A percentile compares a stretch with the other conserved stretches of the same genome.
These are phyloP conservation scores for Exophiala sp. DNA, from an alignment of 2,329 filamentous ascomycete species.

Conservation along the genomic window DNA sequence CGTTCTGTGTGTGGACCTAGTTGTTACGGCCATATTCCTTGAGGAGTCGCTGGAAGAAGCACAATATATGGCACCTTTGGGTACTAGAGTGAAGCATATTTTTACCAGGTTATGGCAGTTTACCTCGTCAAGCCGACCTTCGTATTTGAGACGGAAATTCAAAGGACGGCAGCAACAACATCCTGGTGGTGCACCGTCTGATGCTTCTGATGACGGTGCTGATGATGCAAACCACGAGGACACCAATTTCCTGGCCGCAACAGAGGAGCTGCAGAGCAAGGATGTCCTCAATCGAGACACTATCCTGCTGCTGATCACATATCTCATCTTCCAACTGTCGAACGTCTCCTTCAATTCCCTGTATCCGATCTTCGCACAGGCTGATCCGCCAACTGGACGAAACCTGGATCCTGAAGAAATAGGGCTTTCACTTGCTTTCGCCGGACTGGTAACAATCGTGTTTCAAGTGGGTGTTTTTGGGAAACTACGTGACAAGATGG, in stretches of 20 bases:
- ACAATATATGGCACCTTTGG: slow-evolving; percentile 58
- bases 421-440: slow-evolving; percentile 78
- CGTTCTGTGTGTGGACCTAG: slow-evolving; percentile 68
- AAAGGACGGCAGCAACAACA: slow-evolving; percentile 9
- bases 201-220: slow-evolving; percentile 25
- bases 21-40: slow-evolving; percentile 74
- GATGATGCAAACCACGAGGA: slow-evolving; percentile 42
- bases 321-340: slow-evolving; percentile 87
- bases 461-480: slow-evolving; percentile 89
- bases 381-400: slow-evolving; percentile 71
- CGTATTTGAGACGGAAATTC: slow-evolving; percentile 48
- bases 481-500: slow-evolving; percentile 70
- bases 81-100: slow-evolving; percentile 55
- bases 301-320: slow-evolving; percentile 74
- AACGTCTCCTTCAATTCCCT: slow-evolving; percentile 95
- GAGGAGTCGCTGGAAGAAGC: slow-evolving; percentile 78
- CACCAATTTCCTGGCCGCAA: slow-evolving; percentile 35
- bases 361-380: slow-evolving; percentile 87
- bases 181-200: slow-evolving; percentile 6
- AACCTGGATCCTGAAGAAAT: slow-evolving; percentile 73
- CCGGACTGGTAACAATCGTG: slow-evolving; percentile 77
- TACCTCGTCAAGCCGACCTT: slow-evolving; percentile 55
- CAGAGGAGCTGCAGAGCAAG: slow-evolving; percentile 51
- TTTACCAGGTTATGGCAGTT: slow-evolving; percentile 71
- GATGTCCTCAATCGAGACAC: slow-evolving; percentile 76